Base-by-base conservation (phyloP, 768 basidiomycete genomes). In the Leccinellum rugosiceps region DNA sequence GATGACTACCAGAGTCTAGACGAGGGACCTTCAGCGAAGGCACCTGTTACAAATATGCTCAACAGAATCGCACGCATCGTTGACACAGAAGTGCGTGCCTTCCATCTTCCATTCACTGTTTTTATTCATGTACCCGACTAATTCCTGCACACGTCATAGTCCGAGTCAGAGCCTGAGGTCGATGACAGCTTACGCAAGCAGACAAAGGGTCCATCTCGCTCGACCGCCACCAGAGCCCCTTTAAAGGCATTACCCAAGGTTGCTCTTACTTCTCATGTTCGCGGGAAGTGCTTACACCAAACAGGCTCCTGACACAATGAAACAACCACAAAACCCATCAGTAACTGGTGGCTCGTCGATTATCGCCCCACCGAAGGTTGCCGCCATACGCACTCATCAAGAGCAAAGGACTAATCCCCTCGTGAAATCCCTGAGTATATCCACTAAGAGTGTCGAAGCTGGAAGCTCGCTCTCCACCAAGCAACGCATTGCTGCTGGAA, bases 391-490 rank as follows among this genome's bases (percentile, higher is more conserved):
- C 38, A 71, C 72, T 32, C 70, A 71, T 38, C 70, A 73, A 38
- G 72, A 71, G 31, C 70, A 72, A 53, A 65, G 53, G 51, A 1
- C 49, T 41, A 55, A 69, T 46, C 74, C 75, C 44, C 56, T 72
- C 26, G 74, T 76, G 3, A 74, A 75, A 53, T 15, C 70, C 9
- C 64, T 74, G 34, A 52, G 47, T 52, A 35, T 72, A 32, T 57
- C 70, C 1, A 47, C 68, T 31, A 23, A 56, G 30, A 69, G 59
- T 21, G 60, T 68, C 28, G 70, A 61, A 43, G 62, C 61, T 45
- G 70, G 69, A 32, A 77, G 74, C 56, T 74, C 75, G 10, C 74
- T 84, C 28, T 72, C 76, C 34, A 84, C 81, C 2, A 84, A 84
- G 63, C 78, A 81, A 52, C 75, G 80, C 6, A 63, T 84, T 6